These are phyloP conservation scores for Aurantiochytrium sp. DNA, from an alignment of 108 stramenopile species.

Conservation along the genomic window DNA sequence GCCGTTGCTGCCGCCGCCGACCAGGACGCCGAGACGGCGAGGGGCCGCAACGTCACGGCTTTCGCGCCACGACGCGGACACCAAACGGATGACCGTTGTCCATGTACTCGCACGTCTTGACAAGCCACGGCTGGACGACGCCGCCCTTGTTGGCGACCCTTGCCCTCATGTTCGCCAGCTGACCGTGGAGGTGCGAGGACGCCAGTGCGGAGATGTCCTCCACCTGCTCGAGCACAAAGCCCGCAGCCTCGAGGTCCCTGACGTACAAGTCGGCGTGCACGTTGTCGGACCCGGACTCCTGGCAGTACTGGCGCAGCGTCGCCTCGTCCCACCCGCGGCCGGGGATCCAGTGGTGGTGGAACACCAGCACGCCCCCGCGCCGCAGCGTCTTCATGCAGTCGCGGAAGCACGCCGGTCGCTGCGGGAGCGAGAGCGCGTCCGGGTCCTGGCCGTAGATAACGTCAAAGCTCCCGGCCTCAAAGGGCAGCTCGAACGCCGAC, in stretches of 20 bases:
- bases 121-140: not conserved
- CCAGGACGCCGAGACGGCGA: no score
- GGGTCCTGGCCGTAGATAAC: slow-evolving; percentile 23
- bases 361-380: not conserved
- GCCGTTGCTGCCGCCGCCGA: not conserved
- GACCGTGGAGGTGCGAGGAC: not conserved
- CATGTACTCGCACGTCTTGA: not conserved
- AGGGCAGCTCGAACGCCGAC: not conserved
- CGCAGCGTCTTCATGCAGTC: not conserved
- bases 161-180: not conserved
- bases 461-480: not conserved
- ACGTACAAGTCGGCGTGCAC: not conserved
- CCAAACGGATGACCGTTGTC: slow-evolving; percentile 1
- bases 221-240: not conserved
- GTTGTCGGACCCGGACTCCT: not conserved
- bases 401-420: not conserved
- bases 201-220: not conserved
- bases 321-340: not conserved
- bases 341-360: slow-evolving; percentile 30
- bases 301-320: not conserved
- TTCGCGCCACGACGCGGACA: not conserved
- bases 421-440: slow-evolving; percentile 2
- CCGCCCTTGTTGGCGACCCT: not conserved
- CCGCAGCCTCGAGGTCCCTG: not conserved
- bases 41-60: no score